Percentiles rank a stretch among this genome's conserved stretches.
phyloP scores from a whole-genome alignment of 1,284 basidiomycete genomes.

The Chondrostereum purpureum region DNA sequence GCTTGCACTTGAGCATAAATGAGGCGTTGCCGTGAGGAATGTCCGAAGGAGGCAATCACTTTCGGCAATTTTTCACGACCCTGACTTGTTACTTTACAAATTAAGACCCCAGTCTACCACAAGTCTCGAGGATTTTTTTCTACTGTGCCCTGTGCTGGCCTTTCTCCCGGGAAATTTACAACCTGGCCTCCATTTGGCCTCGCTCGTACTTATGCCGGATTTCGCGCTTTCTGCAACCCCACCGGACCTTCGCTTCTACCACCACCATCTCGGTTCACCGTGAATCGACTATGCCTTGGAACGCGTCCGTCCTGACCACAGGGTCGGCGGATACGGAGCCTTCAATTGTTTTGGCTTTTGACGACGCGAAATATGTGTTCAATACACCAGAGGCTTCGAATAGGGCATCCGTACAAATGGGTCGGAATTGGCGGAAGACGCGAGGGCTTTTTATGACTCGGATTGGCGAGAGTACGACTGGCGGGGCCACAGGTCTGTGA shows the following conservation, averaged over 20 bases:
- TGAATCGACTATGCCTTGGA: conserved; percentile 46
- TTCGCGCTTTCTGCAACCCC: not conserved
- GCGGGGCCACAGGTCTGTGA: conserved; percentile 65
- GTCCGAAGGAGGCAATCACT: too few species aligned
- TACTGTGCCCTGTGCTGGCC: too few species aligned
- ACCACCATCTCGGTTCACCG: not conserved
- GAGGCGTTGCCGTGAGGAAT: too few species aligned
- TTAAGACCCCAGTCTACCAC: too few species aligned
- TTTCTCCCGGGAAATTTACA: too few species aligned
- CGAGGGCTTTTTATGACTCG: conserved; percentile 72
- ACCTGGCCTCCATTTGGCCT: not conserved
- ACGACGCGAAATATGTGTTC: conserved; percentile 78
- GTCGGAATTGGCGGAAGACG: conserved; percentile 55
- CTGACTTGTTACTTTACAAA: too few species aligned
- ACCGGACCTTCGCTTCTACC: not conserved
- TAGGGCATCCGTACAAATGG: conserved; percentile 65
- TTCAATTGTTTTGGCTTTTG: conserved; percentile 67
- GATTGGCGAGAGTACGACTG: conserved; percentile 50
- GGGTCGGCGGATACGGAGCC: conserved; percentile 75
- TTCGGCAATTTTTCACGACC: too few species aligned
- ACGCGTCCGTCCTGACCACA: conserved; percentile 46
- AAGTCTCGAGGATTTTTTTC: too few species aligned
- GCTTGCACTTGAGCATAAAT: too few species aligned
- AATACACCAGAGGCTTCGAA: conserved; percentile 81
- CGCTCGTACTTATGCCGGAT: not conserved